Base-by-base conservation (phyloP, 495 filamentous ascomycete species). In the Annulohypoxylon moriforme region DNA sequence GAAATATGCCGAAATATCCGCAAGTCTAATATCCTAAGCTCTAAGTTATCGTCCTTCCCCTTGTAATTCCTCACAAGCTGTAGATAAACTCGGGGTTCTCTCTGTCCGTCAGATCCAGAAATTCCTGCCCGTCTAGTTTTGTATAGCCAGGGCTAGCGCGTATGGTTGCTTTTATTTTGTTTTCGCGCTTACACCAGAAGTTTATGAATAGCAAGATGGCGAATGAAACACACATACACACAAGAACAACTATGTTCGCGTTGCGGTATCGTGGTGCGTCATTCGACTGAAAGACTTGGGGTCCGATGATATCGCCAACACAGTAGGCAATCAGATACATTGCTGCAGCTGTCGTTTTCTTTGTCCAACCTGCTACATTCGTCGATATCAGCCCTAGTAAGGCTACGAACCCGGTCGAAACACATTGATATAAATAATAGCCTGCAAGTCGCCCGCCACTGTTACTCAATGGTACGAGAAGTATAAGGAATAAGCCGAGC, bases 291-390 rank as follows among this genome's bases (percentile, higher is more conserved):
- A 68, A 73, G 50, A 68, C 72, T 27, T 71, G 77, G 46, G 81
- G 78, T 50, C 85, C 84, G 57, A 85, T 84, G 33, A 84, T 77
- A 56, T 89, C 89, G 1, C 88, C 88, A 0, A 82, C 83, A 68
- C 89, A 91, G 65, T 91, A 92, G 1, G 82, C 85, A 44, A 92
- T 89, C n/a, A 93, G 77, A 64, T 90, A 92, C 57, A 93, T 76
- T 0, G 89, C 90, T 0, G 89, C 89, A 6, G 91, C 87, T 0
- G 90, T 92, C 0, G 90, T 92, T 78, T 92, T 92, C 81, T 92
- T 92, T 9, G 91, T 92, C 75, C 91, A 92, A 16, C 90, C 90
- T 0, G 90, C 88, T 6, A 92, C 86, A 67, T 93, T 92, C 20
- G 85, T 87, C 0, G 85, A 85, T 47, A 91, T 87, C 59, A 91